Evolutionary conservation across 2,329 filamentous ascomycete species (phyloP).

Genomic region (Colletotrichum eremochloae): DNA sequence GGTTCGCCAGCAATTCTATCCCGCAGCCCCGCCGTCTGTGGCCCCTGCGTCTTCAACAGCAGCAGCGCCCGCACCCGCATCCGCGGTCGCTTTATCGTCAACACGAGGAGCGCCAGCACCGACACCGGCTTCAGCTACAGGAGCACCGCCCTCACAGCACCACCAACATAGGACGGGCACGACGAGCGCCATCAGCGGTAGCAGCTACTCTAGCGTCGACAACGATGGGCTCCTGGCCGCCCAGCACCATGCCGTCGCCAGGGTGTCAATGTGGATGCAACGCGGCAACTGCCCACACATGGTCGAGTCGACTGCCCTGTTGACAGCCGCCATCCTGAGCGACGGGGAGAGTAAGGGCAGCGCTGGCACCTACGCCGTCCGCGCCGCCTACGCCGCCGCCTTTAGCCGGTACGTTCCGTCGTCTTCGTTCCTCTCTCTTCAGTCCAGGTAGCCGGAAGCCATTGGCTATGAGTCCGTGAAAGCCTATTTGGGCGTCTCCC

Average conservation of each 20-base stretch:
- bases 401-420: conserved; percentile 74
- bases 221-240: conserved; percentile 45
- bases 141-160: conserved; percentile 17
- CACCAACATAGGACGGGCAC: conserved; percentile 6
- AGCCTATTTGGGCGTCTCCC: conserved; percentile 27
- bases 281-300: conserved; percentile 82
- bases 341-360: conserved; percentile 62
- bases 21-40: conserved; percentile 45
- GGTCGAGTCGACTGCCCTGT: conserved; percentile 81
- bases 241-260: conserved; percentile 65
- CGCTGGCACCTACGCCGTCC: conserved; percentile 69
- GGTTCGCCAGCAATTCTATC: conserved; percentile 76
- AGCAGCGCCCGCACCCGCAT: conserved; percentile 34
- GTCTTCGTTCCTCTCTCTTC: conserved; percentile 22
- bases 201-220: conserved; percentile 22
- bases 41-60: conserved; percentile 21
- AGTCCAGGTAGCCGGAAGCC: neutral
- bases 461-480: conserved; percentile 5
- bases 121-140: conserved; percentile 33
- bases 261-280: conserved; percentile 77
- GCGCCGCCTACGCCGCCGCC: conserved; percentile 79
- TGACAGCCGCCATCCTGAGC: conserved; percentile 77
- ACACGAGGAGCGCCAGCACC: conserved; percentile 4
- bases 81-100: conserved; percentile 5
- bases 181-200: conserved; percentile 21